A percentile compares a stretch with the other conserved stretches of the same genome.
phyloP scores from a whole-genome alignment of 305 asterid species.

The Fraxinus nigra region DNA sequence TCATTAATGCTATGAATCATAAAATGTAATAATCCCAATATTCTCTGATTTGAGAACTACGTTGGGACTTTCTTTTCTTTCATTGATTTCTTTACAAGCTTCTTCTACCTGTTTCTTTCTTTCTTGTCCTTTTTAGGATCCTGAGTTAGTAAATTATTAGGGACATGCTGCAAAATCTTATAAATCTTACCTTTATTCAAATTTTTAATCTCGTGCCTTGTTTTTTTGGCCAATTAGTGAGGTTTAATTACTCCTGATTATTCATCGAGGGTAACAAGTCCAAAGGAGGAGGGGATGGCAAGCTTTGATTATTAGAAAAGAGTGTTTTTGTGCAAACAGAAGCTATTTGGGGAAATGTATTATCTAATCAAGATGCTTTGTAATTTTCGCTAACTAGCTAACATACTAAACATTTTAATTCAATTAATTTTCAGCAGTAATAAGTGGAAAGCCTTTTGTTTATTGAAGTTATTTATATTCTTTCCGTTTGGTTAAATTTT shows the following conservation, averaged over 20 bases:
- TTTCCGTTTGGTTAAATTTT: slow-evolving; percentile 1
- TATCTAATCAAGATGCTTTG: background rate
- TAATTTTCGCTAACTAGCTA: background rate
- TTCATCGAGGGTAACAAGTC: background rate
- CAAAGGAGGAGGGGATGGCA: background rate
- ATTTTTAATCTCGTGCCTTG: background rate
- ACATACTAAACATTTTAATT: background rate
- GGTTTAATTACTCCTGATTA: background rate
- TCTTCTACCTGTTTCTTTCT: background rate
- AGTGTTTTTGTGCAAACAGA: background rate
- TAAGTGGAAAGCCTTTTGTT: slow-evolving; percentile 12
- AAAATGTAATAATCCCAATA: background rate
- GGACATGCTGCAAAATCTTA: slow-evolving; percentile 10
- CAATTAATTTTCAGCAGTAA: slow-evolving; percentile 1
- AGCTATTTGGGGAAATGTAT: background rate
- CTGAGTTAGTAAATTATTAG: background rate
- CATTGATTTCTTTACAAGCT: background rate
- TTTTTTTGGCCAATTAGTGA: background rate
- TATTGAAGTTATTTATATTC: slow-evolving; percentile 18
- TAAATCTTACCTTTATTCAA: background rate
- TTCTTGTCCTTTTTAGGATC: background rate
- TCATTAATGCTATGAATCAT: background rate
- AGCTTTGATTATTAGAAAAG: background rate
- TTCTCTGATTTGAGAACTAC: background rate
- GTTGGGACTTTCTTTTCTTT: background rate